These are phyloP conservation scores for Salisapilia sapeloensis DNA, from an alignment of 352 stramenopile species.

Conservation along the genomic window DNA sequence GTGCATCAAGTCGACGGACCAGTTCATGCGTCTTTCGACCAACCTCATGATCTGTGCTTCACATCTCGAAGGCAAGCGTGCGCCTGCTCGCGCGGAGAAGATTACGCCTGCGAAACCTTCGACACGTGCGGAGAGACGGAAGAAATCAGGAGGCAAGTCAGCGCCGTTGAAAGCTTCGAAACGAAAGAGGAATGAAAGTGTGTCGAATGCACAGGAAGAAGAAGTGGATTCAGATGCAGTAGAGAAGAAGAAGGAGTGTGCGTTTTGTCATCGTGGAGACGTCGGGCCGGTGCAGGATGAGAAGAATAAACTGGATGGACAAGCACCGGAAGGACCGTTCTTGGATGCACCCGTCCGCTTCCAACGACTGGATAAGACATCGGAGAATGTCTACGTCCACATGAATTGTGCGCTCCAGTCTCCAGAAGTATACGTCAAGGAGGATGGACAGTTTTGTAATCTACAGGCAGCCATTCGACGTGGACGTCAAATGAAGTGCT, in stretches of 20 bases:
- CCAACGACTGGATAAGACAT: constrained; percentile 42
- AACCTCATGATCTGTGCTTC: constrained; percentile 82
- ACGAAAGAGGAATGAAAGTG: too few species aligned
- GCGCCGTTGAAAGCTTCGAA: too few species aligned
- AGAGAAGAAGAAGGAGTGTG: constrained; percentile 16
- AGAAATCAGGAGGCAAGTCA: too few species aligned
- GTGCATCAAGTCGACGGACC: constrained; percentile 56
- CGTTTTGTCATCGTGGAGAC: constrained; percentile 36
- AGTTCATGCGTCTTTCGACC: constrained; percentile 68
- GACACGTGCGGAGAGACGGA: too few species aligned
- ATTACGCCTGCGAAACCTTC: too few species aligned
- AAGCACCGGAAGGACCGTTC: constrained; percentile 30
- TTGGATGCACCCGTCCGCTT: constrained; percentile 57
- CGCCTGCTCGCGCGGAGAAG: too few species aligned
- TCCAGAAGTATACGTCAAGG: constrained; percentile 66
- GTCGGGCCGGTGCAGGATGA: constrained; percentile 4
- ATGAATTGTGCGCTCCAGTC: constrained; percentile 73
- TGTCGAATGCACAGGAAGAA: background rate
- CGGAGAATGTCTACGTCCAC: constrained; percentile 55
- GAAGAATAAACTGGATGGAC: constrained; percentile 6
- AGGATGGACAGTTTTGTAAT: constrained; percentile 67
- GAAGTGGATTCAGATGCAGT: constrained; percentile 1
- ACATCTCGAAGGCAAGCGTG: constrained; percentile 51
- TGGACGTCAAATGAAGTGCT: constrained; percentile 60
- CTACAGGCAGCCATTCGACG: constrained; percentile 57